phyloP scores from a whole-genome alignment of 495 filamentous ascomycete genomes.

The Talaromyces trachyspermus region DNA sequence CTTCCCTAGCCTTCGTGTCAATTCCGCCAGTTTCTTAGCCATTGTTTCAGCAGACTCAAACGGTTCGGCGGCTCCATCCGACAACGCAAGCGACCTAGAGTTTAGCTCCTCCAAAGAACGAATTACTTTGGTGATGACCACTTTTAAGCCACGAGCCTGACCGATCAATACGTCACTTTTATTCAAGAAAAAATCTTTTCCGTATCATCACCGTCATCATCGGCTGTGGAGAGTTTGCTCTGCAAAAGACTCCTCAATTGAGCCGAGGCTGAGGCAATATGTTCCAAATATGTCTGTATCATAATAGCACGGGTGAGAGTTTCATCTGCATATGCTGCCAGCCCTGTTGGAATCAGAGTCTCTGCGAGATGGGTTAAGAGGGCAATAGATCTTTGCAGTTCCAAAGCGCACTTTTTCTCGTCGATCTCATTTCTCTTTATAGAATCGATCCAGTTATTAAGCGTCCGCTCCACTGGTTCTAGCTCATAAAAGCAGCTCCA shows the following conservation, averaged over 20 bases:
- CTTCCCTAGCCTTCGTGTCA: conserved; percentile 61
- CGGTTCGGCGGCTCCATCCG: conserved; percentile 42
- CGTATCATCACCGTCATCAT: conserved; percentile 46
- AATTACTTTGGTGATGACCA: conserved; percentile 71
- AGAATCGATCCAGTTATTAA: conserved; percentile 84
- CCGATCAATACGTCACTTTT: conserved; percentile 65
- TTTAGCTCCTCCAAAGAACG: conserved; percentile 73
- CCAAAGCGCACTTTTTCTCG: conserved; percentile 67
- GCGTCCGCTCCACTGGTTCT: conserved; percentile 82
- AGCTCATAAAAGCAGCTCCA: conserved; percentile 78
- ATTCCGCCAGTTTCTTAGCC: conserved; percentile 58
- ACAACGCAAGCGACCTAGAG: conserved; percentile 65
- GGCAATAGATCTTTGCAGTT: conserved; percentile 72
- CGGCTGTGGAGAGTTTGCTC: conserved; percentile 40
- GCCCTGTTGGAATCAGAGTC: conserved; percentile 61
- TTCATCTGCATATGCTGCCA: conserved; percentile 75
- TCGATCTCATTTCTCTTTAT: conserved; percentile 82
- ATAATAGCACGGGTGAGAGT: conserved; percentile 63
- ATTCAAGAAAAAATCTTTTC: conserved; percentile 59
- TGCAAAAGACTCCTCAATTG: conserved; percentile 58
- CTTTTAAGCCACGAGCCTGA: conserved; percentile 75
- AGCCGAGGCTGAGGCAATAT: conserved; percentile 59
- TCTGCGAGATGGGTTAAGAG: conserved; percentile 79
- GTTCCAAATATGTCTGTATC: conserved; percentile 81
- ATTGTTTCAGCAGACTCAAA: conserved; percentile 57